Base-by-base conservation (phyloP, 2,329 filamentous ascomycete genomes). In the Coleophoma cylindrospora region DNA sequence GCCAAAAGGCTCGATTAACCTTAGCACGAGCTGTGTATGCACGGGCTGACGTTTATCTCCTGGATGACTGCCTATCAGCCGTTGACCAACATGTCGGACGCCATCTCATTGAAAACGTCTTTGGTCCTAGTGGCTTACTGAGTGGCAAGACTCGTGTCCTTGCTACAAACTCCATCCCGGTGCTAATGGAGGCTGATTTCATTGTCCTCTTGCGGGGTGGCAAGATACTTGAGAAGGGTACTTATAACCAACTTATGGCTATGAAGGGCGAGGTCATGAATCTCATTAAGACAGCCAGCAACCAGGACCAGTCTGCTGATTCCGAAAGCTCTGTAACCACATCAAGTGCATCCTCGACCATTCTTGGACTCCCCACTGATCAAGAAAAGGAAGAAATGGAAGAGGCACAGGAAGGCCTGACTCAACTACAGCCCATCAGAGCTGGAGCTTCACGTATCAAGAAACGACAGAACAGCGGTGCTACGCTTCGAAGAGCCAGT, bases 51-150 rank as follows among this genome's bases (percentile, higher is more conserved):
- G 83, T 99, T 45, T 97, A 97, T 64, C 77, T 99, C 12, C 77
- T 99, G 11, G 94, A 99, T 59, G 94, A 99, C 66, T 88, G 91
- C 54, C 77, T 99, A 11, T 97, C 92, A 14, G 94, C 95, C 1
- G 94, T 99, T n/a, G 94, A 99, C 70, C 92, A 95, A 57, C 94
- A 99, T 64, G 94, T 99, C 52, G 94, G 94, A 45, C 81, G 89
- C 56, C 94, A 99, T 70, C 80, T 99, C 50, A 96, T 96, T 61
- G 88, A 97, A 65, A 89, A 94, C 55, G 94, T 99, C 1, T 81
- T 99, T 34, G 94, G 94, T 12, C 77, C 87, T 4, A 86, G 85
- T 54, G 94, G 94, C 57, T 74, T 99, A 7, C 77, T 99, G 21
- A 79, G 76, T 47, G 81, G 86, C 37, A 97, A 97, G 71, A 96